phyloP scores from a whole-genome alignment of 805 yeast species.

The Helenozyma baotianmanensis region DNA sequence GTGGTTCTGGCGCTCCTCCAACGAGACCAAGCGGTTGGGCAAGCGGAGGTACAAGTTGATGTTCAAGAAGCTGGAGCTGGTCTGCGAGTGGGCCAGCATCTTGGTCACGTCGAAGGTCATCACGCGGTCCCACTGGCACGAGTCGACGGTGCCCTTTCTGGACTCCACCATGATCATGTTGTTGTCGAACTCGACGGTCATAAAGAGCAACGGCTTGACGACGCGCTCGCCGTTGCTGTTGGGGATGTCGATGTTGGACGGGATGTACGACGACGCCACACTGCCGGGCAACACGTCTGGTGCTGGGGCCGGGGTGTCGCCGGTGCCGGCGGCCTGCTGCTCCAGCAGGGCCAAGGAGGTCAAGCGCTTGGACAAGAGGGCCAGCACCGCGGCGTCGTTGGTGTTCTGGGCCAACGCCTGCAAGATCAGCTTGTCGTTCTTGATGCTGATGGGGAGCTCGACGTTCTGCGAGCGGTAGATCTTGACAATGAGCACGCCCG shows the following conservation, averaged over 20 bases:
- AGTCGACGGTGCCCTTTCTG: conserved; percentile 69
- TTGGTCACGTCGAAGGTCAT: conserved; percentile 81
- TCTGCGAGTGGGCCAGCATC: conserved; percentile 28
- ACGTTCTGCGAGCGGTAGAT: conserved; percentile 67
- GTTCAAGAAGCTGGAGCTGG: conserved; percentile 52
- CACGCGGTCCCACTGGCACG: conserved; percentile 82
- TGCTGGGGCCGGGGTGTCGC: conserved; percentile 8
- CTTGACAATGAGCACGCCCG: conserved; percentile 76
- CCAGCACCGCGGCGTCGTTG: conserved; percentile 21
- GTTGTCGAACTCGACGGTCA: conserved; percentile 92
- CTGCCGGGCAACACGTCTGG: conserved; percentile 26
- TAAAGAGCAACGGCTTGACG: conserved; percentile 67
- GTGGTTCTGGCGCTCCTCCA: conserved; percentile 26
- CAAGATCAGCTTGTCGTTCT: conserved; percentile 58
- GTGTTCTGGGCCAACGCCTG: conserved; percentile 60
- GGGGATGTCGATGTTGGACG: conserved; percentile 50
- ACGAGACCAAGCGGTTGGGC: conserved; percentile 58
- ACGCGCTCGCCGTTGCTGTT: conserved; percentile 40
- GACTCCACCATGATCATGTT: conserved; percentile 88
- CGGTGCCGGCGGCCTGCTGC: not conserved
- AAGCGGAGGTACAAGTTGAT: conserved; percentile 76
- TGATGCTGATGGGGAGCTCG: conserved; percentile 65
- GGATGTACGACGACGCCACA: conserved; percentile 38
- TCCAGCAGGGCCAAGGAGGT: conserved; percentile 9
- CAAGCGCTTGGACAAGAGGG: conserved; percentile 9